Base-by-base conservation (phyloP, 257 asterid genomes). In the Capsicum baccatum region DNA sequence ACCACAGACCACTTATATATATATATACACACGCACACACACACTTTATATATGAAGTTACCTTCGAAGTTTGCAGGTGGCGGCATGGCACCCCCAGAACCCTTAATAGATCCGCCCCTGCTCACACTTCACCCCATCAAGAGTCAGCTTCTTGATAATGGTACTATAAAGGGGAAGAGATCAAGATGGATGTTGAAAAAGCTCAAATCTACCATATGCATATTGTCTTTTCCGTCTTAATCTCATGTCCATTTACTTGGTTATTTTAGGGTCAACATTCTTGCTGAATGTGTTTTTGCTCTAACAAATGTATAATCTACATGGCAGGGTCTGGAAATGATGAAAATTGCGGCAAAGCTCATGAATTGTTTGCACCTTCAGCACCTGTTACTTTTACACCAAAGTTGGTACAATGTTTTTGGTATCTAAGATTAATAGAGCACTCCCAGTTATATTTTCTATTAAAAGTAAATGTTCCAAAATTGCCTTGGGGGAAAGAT, bases 401-500 rank as follows among this genome's bases (percentile, higher is more conserved):
- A 76, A 76, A 52, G 59, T 52, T 76, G 81, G 48, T 76, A 21
- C 64, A 76, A 76, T 39, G 8, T 21, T 76, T 73, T 54, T 44
- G 79, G 63, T 52, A 26, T 76, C 81, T 76, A 21, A 21, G 81
- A 52, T 5, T 52, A 76, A 50, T 76, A 15, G 63, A 76, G 79
- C 16, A 76, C 21, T 26, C 21, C 14, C 76, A 68, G 15, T 26
- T 26, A 26, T 76, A 76, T 76, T 26, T 11, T 33, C 33, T 76
- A 26, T 76, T 76, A 52, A 48, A 26, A 26, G 21, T 54, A 21
- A 26, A 14, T 54, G 81, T 76, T 52, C 48, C 8, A 54, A 76
- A 52, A 54, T 76, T 76, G 81, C 64, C 63, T 76, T 2, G 64
- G 26, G 81, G 81, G 15, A 52, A 52, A 52, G 63, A 76, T 76